Percentiles rank a stretch among this genome's conserved stretches.
Evolutionary conservation across 208 protist species (phyloP).

Genomic region (Leishmania arabica): DNA sequence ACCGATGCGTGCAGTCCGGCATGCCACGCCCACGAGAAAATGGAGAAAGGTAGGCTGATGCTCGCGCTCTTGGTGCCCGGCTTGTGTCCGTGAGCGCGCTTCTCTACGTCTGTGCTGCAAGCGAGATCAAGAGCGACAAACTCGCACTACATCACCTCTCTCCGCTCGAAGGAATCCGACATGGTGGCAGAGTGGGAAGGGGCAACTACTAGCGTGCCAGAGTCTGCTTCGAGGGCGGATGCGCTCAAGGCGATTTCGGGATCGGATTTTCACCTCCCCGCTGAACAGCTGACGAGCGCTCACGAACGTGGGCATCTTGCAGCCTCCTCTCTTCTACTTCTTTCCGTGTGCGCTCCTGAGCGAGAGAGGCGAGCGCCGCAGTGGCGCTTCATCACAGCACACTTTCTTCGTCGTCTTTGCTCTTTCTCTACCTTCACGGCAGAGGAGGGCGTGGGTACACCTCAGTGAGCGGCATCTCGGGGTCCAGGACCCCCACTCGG

Average conservation of each 20-base stretch:
- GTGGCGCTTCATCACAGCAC: neutral
- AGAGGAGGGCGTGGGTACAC: neutral
- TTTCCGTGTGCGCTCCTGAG: neutral
- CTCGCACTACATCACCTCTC: neutral
- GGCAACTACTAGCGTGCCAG: neutral
- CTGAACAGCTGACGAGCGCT: neutral
- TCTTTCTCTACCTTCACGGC: no score
- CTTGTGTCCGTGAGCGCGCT: neutral
- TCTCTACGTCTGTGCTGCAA: neutral
- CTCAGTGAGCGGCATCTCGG: neutral
- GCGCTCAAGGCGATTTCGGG: neutral
- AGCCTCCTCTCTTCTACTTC: neutral
- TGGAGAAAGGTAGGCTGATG: neutral
- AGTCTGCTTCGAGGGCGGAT: neutral
- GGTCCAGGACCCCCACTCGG: neutral
- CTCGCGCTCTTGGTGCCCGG: neutral
- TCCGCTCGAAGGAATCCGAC: neutral
- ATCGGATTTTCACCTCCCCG: no score
- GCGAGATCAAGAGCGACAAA: neutral
- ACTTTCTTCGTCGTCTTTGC: no score
- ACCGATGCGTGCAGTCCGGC: neutral
- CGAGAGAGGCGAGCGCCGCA: neutral
- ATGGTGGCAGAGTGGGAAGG: neutral
- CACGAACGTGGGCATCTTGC: neutral
- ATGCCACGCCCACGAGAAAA: neutral